Evolutionary conservation across 352 stramenopile genomes (phyloP), one percentile per base, ranked within the genome.

Genomic region (Phytophthora aleatoria): DNA sequence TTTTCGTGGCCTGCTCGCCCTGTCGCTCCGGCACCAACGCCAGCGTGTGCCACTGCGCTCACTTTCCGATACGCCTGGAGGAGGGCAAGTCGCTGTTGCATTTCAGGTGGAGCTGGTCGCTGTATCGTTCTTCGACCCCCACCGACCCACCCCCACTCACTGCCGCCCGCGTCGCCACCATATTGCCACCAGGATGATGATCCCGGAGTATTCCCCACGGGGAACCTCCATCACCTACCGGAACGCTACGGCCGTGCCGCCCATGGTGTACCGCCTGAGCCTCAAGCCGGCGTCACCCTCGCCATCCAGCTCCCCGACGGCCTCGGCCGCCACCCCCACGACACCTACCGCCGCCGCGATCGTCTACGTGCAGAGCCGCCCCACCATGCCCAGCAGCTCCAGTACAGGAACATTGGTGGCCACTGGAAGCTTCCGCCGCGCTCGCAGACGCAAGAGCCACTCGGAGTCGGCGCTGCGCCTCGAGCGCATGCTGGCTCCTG

Each of bases 401-500:
- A 74, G 64, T 26, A 69, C 47, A 38, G 67, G 69, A 38, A 56
- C 60, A 20, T 38, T 81, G 36, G 50, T 44, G 57, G 42, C 48
- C 30, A 58, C 33, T 35, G 68, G 53, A 33, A 51, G 60, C 39
- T 50, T 51, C 36, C 60, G 64, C 3, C 64, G 62, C n/a, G 42
- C 61, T 42, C 70, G 65, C 9, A 73, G 82, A 61, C 61, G 80
- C 68, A 91, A 91, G 68, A 89, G 82, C 70, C 79, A 86, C 70
- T 89, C 82, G 5, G 82, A 87, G 57, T 78, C 77, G 3, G 82
- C 74, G 3, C 33, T 79, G 27, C 65, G 69, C 26, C 73, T 91
- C 20, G 82, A 91, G 66, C 70, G 73, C 13, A 77, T 83, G 71
- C 43, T 74, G 10, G 56, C 38, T 10, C 55, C 54, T 0, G 28